Conservation (phyloP, 495 filamentous ascomycete species). For the Corynascus novoguineensis region DNA sequence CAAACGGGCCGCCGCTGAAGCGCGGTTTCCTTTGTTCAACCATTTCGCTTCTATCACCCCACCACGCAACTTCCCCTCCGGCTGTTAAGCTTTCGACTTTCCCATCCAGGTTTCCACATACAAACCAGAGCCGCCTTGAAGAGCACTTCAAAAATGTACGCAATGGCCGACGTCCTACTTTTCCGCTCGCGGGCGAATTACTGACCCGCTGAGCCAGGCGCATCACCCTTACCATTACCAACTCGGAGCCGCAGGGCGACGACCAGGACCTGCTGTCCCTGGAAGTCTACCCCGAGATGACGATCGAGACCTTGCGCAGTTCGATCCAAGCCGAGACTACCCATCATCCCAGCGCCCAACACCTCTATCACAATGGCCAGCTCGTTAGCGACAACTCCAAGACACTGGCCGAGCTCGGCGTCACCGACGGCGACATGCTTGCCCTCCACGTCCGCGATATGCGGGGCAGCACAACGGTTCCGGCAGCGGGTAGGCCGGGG, state of each 20-base stretch:
- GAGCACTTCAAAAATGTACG: constrained; percentile 15
- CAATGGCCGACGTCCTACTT: not conserved
- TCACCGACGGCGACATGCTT: constrained; percentile 89
- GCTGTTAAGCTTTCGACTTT: not conserved
- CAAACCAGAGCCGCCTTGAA: too few species aligned
- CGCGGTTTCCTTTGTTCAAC: not conserved
- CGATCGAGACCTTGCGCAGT: constrained; percentile 78
- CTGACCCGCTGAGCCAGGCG: constrained; percentile 18
- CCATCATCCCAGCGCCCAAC: constrained; percentile 53
- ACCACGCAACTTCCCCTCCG: not conserved
- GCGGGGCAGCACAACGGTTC: constrained; percentile 32
- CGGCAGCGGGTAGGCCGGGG: constrained; percentile 27
- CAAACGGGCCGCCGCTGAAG: constrained; percentile 3
- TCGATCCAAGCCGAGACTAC: constrained; percentile 59
- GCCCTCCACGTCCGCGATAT: constrained; percentile 68
- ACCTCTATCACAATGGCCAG: constrained; percentile 85
- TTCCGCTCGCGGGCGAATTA: too few species aligned
- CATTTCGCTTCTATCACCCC: not conserved
- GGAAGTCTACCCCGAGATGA: constrained; percentile 78
- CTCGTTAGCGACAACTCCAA: constrained; percentile 69
- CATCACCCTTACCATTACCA: constrained; percentile 61
- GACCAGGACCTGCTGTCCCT: constrained; percentile 78
- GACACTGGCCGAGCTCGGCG: constrained; percentile 74
- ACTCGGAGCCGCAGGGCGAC: constrained; percentile 59
- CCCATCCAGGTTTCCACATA: too few species aligned